Evolutionary conservation across 257 asterid species (phyloP), one percentile per base, ranked within the genome.

Genomic region (Solanum medicagineum): DNA sequence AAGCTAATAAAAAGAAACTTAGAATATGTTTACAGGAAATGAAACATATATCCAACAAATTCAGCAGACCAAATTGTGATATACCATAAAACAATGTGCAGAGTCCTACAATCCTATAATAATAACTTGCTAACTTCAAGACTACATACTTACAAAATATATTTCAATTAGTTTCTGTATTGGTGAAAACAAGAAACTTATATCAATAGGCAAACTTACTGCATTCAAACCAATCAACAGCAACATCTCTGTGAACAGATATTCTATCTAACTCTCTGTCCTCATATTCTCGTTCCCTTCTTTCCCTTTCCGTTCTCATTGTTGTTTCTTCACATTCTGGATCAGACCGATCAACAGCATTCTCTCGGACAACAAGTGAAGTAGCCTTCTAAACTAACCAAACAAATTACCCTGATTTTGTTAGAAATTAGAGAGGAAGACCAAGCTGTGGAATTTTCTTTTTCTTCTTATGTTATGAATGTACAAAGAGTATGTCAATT

Each of bases 381-480:
- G 89, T 91, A 86, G 91, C 87, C 86, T 92, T 93, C 95, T 91
- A 92, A 87, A 85, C 84, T 87, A 90, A 84, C 71, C 65, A 83
- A 87, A 54, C 36, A 85, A 73, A 86, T 71, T 54, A 80, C 42
- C 42, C 42, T 42, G 66, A 66, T 84, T 73, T 83, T 2, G 32
- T 29, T 26, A 26, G 29, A 26, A 26, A 26, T 26, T 26, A 26
- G 29, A 26, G 29, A 26, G 2, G 29, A 26, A 26, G 29, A 26
- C 2, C 29, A 2, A 26, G 29, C 2, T 26, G 29, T 26, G 29
- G 29, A 26, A 26, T 26, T 26, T 26, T 26, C 29, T 26, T 26
- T 26, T 26, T 26, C 29, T 1, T 26, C 29, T 26, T 26, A 26
- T 26, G 2, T 26, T 26, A 1, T 26, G 29, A 26, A 26, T 26